Conservation (phyloP, 208 protist species). For the Trichomonas gallinae region DNA sequence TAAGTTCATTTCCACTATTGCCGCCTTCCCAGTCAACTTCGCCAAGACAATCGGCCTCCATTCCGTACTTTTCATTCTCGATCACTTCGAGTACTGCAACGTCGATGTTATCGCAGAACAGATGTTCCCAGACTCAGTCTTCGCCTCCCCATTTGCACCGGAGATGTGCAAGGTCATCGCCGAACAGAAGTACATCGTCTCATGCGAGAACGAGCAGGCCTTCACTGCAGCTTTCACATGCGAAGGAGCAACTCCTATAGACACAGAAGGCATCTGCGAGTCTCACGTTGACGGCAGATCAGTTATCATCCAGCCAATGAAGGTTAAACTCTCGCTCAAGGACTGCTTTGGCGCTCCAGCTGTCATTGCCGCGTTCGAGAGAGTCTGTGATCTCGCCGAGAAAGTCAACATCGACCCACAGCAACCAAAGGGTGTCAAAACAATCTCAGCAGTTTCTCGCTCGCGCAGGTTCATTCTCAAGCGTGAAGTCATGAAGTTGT, state of each 20-base stretch:
- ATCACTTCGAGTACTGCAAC: constrained; percentile 1
- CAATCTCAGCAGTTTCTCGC: neutral
- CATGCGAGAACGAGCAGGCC: neutral
- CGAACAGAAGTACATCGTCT: neutral
- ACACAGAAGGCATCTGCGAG: neutral
- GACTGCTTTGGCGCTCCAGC: neutral
- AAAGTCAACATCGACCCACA: neutral
- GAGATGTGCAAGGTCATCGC: neutral
- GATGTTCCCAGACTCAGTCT: neutral
- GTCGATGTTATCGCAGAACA: neutral
- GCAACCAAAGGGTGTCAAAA: neutral
- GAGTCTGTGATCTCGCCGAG: neutral
- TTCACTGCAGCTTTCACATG: neutral
- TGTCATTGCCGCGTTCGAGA: neutral
- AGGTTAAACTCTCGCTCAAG: neutral
- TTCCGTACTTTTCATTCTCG: neutral
- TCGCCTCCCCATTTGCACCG: neutral
- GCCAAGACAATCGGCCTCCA: neutral
- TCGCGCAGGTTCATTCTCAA: neutral
- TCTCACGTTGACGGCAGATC: neutral
- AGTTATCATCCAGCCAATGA: neutral
- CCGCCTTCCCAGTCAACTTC: neutral
- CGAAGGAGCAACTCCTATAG: neutral
- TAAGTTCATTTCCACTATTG: neutral
- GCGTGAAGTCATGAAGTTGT: neutral